Percentiles rank a stretch among this genome's conserved stretches.
phyloP scores from a whole-genome alignment of 2,329 filamentous ascomycete species.

The Microdochium bolleyi region DNA sequence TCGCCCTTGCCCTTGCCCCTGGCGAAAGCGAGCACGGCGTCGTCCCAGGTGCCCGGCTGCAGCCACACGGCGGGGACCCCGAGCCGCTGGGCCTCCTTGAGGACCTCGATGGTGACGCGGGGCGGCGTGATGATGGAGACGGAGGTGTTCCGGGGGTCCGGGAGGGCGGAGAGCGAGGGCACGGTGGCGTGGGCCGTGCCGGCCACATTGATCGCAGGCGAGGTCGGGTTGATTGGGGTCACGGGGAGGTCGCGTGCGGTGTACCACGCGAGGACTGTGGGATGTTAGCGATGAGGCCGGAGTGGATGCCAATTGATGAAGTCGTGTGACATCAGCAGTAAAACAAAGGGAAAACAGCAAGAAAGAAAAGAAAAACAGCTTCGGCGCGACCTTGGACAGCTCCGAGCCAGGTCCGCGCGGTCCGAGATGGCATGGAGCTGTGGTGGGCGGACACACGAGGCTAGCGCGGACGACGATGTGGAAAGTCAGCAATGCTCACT shows the following conservation, averaged over 20 bases:
- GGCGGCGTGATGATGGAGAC: constrained; percentile 87
- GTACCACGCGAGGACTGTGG: constrained; percentile 83
- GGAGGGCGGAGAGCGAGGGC: constrained; percentile 56
- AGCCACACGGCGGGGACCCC: constrained; percentile 76
- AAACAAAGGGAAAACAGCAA: too few species aligned
- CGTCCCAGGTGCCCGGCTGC: constrained; percentile 83
- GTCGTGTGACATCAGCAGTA: too few species aligned
- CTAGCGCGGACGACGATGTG: too few species aligned
- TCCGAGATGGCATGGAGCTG: not conserved
- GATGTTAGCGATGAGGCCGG: constrained; percentile 2
- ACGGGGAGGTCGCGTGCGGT: constrained; percentile 65
- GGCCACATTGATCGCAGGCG: constrained; percentile 53
- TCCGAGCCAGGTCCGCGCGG: too few species aligned
- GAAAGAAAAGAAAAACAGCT: too few species aligned
- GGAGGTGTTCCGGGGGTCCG: constrained; percentile 60
- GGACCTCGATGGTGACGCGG: constrained; percentile 60
- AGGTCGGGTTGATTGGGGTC: constrained; percentile 74
- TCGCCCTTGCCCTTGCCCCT: constrained; percentile 23
- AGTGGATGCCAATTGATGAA: not conserved
- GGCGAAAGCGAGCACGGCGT: constrained; percentile 64
- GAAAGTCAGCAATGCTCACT: too few species aligned
- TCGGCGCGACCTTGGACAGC: too few species aligned
- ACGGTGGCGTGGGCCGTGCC: constrained; percentile 54
- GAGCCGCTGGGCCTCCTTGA: constrained; percentile 68
- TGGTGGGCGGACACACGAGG: too few species aligned